Evolutionary conservation across 2,329 filamentous ascomycete genomes (phyloP).

Genomic region (Cordyceps cicadae): DNA sequence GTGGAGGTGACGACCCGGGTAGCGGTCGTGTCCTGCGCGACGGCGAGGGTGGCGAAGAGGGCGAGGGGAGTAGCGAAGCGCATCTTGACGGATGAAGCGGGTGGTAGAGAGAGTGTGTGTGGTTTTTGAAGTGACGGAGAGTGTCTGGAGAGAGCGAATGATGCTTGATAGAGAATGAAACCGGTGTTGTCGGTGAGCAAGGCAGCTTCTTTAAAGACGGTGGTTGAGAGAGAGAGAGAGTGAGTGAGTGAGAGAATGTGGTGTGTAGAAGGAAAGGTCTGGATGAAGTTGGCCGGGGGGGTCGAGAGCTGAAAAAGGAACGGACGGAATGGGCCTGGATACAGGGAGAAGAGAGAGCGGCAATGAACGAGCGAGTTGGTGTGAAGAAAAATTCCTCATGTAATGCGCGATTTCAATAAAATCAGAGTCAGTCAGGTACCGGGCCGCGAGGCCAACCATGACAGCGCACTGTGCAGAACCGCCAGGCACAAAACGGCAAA

Average conservation of each 20-base stretch:
- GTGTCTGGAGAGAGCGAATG: neutral
- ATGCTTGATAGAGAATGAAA: neutral
- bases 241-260: neutral
- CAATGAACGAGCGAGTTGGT: neutral
- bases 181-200: too few relatives aligned
- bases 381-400: neutral
- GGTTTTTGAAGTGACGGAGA: neutral
- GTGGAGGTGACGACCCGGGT: constrained; percentile 38
- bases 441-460: neutral
- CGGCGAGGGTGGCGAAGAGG: constrained; percentile 32
- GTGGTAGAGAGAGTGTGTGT: neutral
- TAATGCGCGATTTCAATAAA: neutral
- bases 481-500: neutral
- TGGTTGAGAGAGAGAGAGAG: neutral
- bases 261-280: neutral
- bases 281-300: neutral
- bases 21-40: constrained; percentile 25
- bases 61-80: constrained; percentile 35
- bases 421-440: neutral
- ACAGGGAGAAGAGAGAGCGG: neutral
- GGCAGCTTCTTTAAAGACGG: neutral
- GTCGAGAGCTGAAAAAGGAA: neutral
- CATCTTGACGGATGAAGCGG: constrained; percentile 29
- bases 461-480: neutral
- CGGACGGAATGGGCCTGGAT: neutral